Evolutionary conservation across 2,329 filamentous ascomycete species (phyloP), one percentile per base, ranked within the genome.

Genomic region (Verticillium albo-atrum): DNA sequence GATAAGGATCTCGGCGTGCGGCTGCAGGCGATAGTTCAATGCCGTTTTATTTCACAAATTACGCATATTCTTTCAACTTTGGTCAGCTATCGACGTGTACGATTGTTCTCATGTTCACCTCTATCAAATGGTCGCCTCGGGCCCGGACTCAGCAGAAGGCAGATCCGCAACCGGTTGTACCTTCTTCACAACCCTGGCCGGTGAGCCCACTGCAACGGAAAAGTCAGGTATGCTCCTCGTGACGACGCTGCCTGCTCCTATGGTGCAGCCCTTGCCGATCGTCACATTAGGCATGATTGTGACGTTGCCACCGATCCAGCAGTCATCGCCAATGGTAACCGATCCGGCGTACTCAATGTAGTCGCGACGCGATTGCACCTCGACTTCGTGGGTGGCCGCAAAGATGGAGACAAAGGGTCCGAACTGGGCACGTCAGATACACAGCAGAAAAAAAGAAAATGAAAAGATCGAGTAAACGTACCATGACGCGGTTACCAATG

Each of bases 341-440:
- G 75, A 70, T 15, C 70, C 70, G 0, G 79, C 80, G 59, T 77
- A 82, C 64, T 82, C 80, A 57, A 81, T 71, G 17, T 71, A 72
- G 37, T 80, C 75, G 26, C 79, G 72, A 20, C 81, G 76, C 2
- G 75, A 78, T 57, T 76, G 74, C 1, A 82, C 77, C 64, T 89
- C 89, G 0, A 89, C 77, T 55, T 90, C 89, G 70, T 95, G 91
- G 0, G 85, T 89, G 1, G 84, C 90, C 2, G 85, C 84, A 68
- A 85, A 91, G 58, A 95, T 82, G 55, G 79, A 84, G 0, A 93
- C 89, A 65, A 86, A 88, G 0, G 90, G 89, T 0, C 89, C 91
- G 42, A 57, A 57, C 64, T 90, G 75, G 2, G 89, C 90, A 28
- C 90, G 82, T 27, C 88, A 81, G 4, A 72, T 77, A 47, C 93